Evolutionary conservation across 108 stramenopile genomes (phyloP), one percentile per base, ranked within the genome.

Genomic region (Skeletonema marinoi): DNA sequence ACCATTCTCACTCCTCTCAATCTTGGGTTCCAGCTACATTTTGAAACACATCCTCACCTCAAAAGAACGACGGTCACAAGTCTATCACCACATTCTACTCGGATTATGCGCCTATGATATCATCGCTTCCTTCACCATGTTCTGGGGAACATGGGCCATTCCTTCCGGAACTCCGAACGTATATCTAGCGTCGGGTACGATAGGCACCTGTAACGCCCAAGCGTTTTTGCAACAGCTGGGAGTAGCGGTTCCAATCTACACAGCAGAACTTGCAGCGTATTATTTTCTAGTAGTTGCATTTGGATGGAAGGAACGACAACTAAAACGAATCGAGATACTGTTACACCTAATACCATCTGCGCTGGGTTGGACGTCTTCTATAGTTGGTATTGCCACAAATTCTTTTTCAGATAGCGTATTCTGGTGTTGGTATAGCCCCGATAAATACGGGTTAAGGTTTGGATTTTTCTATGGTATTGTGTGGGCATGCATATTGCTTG

Each of bases 191-290:
- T 50, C 48, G 11, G 71, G 71, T 2, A 73, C 32, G 3, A 36
- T 21, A 56, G 6, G 3, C 3, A 73, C 71, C 3, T 73, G 71
- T 33, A 65, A 33, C n/a, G 71, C 63, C 2, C 71, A 73, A 30
- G 71, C 36, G 21, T 73, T 73, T 31, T 65, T 73, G 5, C 29
- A 33, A 35, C 71, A 73, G 38, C 44, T 73, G 29, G 21, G 30
- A 16, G 8, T 73, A 0, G 19, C 71, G 2, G 33, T 16, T 9
- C 30, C 33, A 17, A 62, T 73, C 11, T 73, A 63, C 4, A 63
- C 63, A 4, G 71, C 50, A 29, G 32, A 19, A n/a, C 36, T 73
- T 3, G 25, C 62, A n/a, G 6, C 33, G 4, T 73, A 73, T 62
- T 73, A 73, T 19, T 32, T 70, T 13, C 14, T 70, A 10, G 31